Evolutionary conservation across 345 rosid species (phyloP).

Genomic region (Brassica juncea): DNA sequence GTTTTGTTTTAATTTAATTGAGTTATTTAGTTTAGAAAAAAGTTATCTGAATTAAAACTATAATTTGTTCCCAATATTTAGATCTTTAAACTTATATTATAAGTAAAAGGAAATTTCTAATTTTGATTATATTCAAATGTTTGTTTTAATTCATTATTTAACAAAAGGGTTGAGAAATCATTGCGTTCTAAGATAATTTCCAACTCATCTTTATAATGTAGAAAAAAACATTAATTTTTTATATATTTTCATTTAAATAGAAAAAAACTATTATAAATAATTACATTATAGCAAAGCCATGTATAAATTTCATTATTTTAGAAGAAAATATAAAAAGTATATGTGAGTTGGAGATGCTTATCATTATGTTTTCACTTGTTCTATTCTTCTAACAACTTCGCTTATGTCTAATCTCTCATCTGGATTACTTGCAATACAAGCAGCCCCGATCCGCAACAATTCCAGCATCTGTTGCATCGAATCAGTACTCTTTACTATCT

Average conservation of each 20-base stretch:
- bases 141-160: too few relatives aligned
- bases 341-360: not conserved
- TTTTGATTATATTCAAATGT: not conserved
- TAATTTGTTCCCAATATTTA: not conserved
- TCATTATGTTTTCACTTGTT: slow-evolving; percentile 40
- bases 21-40: not conserved
- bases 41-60: not conserved
- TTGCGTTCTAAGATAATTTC: too few relatives aligned
- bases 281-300: too few relatives aligned
- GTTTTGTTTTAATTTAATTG: not conserved
- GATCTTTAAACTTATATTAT: not conserved
- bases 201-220: too few relatives aligned
- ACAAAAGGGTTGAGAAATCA: too few relatives aligned
- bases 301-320: too few relatives aligned
- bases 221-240: too few relatives aligned
- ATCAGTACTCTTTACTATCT: slow-evolving; percentile 43
- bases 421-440: slow-evolving; percentile 57
- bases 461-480: slow-evolving; percentile 48
- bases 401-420: slow-evolving; percentile 51
- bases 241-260: too few relatives aligned
- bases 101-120: not conserved
- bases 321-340: too few relatives aligned
- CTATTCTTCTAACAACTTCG: slow-evolving; percentile 63
- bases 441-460: slow-evolving; percentile 59
- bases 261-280: too few relatives aligned